Conservation (phyloP, 176 grass and related monocot genomes). For the Ananas comosus region DNA sequence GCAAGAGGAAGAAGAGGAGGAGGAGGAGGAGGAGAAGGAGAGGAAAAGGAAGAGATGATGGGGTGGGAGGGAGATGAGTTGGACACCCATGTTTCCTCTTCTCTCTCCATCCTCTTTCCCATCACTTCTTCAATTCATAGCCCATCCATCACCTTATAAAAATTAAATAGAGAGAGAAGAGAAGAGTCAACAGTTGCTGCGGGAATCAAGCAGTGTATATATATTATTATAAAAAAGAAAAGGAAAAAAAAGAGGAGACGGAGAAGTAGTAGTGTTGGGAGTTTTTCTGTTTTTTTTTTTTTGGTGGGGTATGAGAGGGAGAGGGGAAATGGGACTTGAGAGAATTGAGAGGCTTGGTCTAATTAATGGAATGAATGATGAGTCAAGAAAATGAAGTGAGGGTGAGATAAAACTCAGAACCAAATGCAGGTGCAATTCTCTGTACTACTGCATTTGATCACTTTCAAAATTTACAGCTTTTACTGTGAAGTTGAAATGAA, state of each 20-base stretch:
- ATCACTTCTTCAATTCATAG: neutral
- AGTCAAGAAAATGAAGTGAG: no score
- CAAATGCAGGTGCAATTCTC: no score
- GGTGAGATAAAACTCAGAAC: no score
- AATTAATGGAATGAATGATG: no score
- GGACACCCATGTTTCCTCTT: neutral
- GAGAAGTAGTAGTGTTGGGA: neutral
- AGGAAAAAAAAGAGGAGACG: conserved; percentile 1
- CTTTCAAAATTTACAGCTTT: no score
- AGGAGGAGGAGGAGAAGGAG: neutral
- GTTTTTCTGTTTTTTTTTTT: conserved; percentile 2
- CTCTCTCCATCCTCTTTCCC: neutral
- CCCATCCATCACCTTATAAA: neutral
- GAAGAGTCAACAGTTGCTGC: conserved; percentile 4
- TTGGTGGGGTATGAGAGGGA: no score
- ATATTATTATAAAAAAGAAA: conserved; percentile 7
- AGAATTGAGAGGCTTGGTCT: no score
- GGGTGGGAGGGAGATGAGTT: neutral
- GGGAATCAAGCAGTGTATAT: conserved; percentile 23
- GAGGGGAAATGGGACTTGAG: no score
- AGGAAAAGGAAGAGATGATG: neutral
- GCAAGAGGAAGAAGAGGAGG: no score
- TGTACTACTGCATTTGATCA: no score
- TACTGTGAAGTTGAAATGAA: no score
- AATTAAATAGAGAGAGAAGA: neutral